phyloP scores from a whole-genome alignment of 2,329 filamentous ascomycete genomes.

The Fonsecaea monophora region DNA sequence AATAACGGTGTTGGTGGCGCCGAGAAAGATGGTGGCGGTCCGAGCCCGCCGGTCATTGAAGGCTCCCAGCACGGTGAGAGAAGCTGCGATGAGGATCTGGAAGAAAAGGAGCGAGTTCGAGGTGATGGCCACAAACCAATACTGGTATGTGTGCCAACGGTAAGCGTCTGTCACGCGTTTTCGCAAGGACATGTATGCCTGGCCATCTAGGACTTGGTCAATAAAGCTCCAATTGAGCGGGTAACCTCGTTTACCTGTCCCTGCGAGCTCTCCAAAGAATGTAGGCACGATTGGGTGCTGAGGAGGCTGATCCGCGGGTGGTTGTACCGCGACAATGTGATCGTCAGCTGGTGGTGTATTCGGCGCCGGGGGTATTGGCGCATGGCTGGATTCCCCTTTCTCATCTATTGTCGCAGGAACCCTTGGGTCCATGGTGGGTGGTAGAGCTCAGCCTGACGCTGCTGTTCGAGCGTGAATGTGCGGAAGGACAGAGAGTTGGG shows the following conservation, averaged over 20 bases:
- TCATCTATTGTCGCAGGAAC: constrained; percentile 8
- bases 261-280: constrained; percentile 15
- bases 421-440: not conserved
- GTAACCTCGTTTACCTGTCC: constrained; percentile 2
- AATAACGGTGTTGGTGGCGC: constrained; percentile 31
- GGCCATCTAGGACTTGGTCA: constrained; percentile 19
- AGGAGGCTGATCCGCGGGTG: not conserved
- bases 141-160: constrained; percentile 25
- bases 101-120: constrained; percentile 29
- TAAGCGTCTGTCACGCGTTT: constrained; percentile 23
- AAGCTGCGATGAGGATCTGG: constrained; percentile 28
- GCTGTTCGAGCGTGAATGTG: not conserved
- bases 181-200: constrained; percentile 17
- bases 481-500: not conserved
- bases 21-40: constrained; percentile 28
- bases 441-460: not conserved
- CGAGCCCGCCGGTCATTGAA: constrained; percentile 25
- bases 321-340: constrained; percentile 1
- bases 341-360: constrained; percentile 1
- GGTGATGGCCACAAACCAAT: constrained; percentile 27
- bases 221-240: not conserved
- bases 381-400: constrained; percentile 7
- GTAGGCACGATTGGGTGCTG: constrained; percentile 17
- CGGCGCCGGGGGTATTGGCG: not conserved
- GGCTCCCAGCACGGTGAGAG: constrained; percentile 26